These are phyloP conservation scores for Aspergillus sp. DNA, from an alignment of 2,329 filamentous ascomycete species.

Conservation along the genomic window DNA sequence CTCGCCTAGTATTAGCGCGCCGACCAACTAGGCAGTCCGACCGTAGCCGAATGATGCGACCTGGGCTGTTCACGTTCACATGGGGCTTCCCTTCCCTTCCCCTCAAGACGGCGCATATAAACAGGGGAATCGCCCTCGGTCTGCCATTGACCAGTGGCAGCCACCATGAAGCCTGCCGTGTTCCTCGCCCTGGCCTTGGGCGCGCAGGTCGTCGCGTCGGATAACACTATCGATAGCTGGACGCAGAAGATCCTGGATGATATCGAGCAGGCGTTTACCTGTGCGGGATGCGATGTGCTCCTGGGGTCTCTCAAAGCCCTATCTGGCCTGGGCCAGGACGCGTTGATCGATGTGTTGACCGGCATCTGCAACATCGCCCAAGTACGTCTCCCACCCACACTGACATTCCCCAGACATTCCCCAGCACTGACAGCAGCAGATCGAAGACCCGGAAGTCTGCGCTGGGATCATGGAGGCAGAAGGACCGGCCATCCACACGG, in stretches of 20 bases:
- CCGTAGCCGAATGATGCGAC: too few species aligned
- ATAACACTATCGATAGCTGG: constrained; percentile 4
- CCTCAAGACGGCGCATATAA: too few species aligned
- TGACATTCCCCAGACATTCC: neutral
- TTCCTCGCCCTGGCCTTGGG: too few species aligned
- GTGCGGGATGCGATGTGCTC: constrained; percentile 27
- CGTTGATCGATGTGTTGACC: constrained; percentile 31
- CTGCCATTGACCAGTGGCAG: too few species aligned
- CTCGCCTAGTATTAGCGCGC: too few species aligned
- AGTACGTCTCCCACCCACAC: constrained; percentile 16
- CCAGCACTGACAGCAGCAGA: constrained; percentile 16
- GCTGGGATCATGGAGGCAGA: constrained; percentile 43
- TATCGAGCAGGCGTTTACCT: constrained; percentile 23
- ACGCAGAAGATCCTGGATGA: constrained; percentile 17
- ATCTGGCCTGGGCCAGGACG: constrained; percentile 34
- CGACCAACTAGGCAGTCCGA: too few species aligned
- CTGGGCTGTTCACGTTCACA: too few species aligned
- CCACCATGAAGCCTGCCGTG: too few species aligned
- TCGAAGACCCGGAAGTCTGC: constrained; percentile 49
- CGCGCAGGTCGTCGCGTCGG: too few species aligned
- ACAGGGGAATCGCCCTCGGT: too few species aligned
- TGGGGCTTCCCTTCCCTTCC: too few species aligned
- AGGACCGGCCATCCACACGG: constrained; percentile 45
- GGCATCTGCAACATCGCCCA: constrained; percentile 28
- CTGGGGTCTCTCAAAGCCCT: constrained; percentile 37